Percentiles rank a stretch among this genome's conserved stretches.
Evolutionary conservation across 1,284 basidiomycete genomes (phyloP).

Genomic region (Farysia itapuensis): DNA sequence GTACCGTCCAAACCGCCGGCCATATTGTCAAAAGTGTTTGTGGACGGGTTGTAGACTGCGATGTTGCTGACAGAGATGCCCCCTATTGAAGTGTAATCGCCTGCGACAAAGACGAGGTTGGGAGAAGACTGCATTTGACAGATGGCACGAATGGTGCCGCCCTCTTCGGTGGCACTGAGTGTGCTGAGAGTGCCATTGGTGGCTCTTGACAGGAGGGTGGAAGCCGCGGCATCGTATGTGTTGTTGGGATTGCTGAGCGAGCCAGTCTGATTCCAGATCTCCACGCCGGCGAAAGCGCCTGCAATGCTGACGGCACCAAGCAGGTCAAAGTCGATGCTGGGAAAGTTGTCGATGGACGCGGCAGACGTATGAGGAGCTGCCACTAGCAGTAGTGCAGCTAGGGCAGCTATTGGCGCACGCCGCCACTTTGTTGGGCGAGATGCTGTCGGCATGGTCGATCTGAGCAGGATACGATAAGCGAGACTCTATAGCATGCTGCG

Average conservation of each 20-base stretch:
- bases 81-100: slow-evolving; percentile 56
- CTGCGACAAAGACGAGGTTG: slow-evolving; percentile 56
- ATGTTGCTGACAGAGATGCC: slow-evolving; percentile 45
- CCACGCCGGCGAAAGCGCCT: slow-evolving; percentile 48
- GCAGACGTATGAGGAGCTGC: slow-evolving; percentile 7
- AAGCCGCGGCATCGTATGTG: slow-evolving; percentile 36
- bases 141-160: slow-evolving; percentile 57
- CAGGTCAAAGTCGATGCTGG: slow-evolving; percentile 52
- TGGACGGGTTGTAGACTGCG: slow-evolving; percentile 40
- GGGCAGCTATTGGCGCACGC: too few relatives aligned
- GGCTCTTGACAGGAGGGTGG: slow-evolving; percentile 49
- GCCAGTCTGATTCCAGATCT: slow-evolving; percentile 42
- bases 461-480: too few relatives aligned
- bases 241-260: slow-evolving; percentile 30
- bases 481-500: too few relatives aligned
- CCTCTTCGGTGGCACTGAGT: slow-evolving; percentile 52
- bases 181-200: slow-evolving; percentile 48
- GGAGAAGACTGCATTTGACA: slow-evolving; percentile 46
- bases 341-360: slow-evolving; percentile 32
- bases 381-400: slow-evolving; percentile 21
- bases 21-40: slow-evolving; percentile 24
- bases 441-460: too few relatives aligned
- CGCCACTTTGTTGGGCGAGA: too few relatives aligned
- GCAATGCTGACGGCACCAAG: slow-evolving; percentile 51
- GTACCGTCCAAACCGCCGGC: slow-evolving; percentile 65